Evolutionary conservation across 2,329 filamentous ascomycete genomes (phyloP), one percentile per base, ranked within the genome.

Genomic region (Didymella sp.): DNA sequence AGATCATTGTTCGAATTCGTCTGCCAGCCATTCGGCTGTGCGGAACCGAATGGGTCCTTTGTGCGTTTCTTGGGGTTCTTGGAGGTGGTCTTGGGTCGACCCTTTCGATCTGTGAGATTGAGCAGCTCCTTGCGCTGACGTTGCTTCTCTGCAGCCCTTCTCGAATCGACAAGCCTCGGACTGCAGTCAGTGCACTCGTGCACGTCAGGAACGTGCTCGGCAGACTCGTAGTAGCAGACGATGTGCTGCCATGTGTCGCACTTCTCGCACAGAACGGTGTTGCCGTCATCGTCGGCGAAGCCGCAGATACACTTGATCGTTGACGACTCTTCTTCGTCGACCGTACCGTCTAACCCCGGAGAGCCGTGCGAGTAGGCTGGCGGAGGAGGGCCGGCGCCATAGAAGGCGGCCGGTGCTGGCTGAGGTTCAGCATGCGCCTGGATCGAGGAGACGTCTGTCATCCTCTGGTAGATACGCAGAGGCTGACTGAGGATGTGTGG

Each of bases 161-260:
- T 86, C 47, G 82, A 81, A 73, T 98, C 90, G 68, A 97, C 78
- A 44, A 80, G 78, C 61, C 92, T 85, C 17, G 93, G 92, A 59
- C 89, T 87, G 80, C 95, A 99, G 68, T 96, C 92, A 69, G 87
- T 87, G 79, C 95, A 99, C 53, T 89, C 91, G 80, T 99, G 94
- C 54, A 90, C 83, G 70, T 81, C 89, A 77, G 76, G 93, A 78
- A 79, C 90, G 84, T 82, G 90, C 83, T 76, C 87, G 56, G 76
- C 84, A 73, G 86, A 85, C 68, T 91, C 90, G 75, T 98, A 98
- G 79, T 96, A 98, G 79, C 95, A 99, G 74, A 92, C 89, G 70
- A 96, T 96, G 78, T 99, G 95, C 79, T 99, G 95, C 95, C 95
- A 99, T 46, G 92, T 95, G 75, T 96, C 91, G 82, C 95, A 99